These are phyloP conservation scores for Metarhizium guizhouense DNA, from an alignment of 2,329 filamentous ascomycete species.

Conservation along the genomic window DNA sequence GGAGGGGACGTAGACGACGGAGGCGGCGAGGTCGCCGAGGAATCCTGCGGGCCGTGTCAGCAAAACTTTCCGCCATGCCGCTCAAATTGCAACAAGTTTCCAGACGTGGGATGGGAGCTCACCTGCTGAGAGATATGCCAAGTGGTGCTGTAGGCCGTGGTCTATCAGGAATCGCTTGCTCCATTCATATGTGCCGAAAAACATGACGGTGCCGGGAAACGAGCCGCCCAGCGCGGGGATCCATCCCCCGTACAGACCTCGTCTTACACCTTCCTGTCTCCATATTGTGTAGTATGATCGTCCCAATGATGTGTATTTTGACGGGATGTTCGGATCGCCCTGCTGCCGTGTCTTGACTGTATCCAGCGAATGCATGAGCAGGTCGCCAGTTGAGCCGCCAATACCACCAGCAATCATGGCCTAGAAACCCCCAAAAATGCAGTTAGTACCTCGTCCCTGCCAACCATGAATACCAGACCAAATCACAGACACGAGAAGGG, in stretches of 20 bases:
- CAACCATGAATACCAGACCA: background rate
- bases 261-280: constrained; percentile 78
- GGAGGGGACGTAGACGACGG: constrained; percentile 88
- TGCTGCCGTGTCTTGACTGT: constrained; percentile 98
- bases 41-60: constrained; percentile 51
- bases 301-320: constrained; percentile 84
- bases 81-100: too few species aligned
- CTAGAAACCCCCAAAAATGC: constrained; percentile 33
- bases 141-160: constrained; percentile 66
- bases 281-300: constrained; percentile 90
- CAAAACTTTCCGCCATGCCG: background rate
- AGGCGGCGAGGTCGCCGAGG: constrained; percentile 83
- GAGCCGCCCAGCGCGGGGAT: constrained; percentile 84
- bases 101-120: constrained; percentile 14
- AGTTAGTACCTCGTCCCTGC: background rate
- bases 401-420: constrained; percentile 92
- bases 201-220: constrained; percentile 86
- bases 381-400: constrained; percentile 87
- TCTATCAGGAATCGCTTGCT: constrained; percentile 89
- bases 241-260: constrained; percentile 90
- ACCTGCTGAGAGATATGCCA: constrained; percentile 84
- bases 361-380: constrained; percentile 98
- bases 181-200: constrained; percentile 95
- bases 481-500: constrained; percentile 1
- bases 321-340: constrained; percentile 85